Percentiles rank a stretch among this genome's conserved stretches.
phyloP scores from a whole-genome alignment of 2,329 filamentous ascomycete species.

The Curvularia verruculosa region DNA sequence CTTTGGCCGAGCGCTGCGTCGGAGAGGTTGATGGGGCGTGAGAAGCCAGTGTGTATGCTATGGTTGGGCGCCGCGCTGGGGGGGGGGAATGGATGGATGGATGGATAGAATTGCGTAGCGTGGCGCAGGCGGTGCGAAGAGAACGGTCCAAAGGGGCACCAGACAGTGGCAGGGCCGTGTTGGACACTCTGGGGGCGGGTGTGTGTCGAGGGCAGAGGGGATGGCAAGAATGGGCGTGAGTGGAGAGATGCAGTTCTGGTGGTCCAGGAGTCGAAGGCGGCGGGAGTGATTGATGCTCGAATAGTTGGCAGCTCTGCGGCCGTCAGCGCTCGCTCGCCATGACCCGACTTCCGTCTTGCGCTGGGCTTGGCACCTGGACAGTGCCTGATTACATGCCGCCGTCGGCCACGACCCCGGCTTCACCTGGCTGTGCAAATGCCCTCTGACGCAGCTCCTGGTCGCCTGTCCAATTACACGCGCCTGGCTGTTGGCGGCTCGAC shows the following conservation, averaged over 20 bases:
- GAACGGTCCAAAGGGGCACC: constrained; percentile 6
- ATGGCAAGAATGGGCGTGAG: constrained; percentile 26
- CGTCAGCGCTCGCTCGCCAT: constrained; percentile 16
- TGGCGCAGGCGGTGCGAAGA: constrained; percentile 11
- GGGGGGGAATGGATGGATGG: too few species aligned
- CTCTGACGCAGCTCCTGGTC: constrained; percentile 2
- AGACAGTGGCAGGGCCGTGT: constrained; percentile 4
- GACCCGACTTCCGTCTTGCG: constrained; percentile 23
- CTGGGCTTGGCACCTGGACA: constrained; percentile 19
- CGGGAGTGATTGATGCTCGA: constrained; percentile 5
- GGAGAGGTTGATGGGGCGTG: constrained; percentile 34
- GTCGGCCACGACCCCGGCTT: background rate
- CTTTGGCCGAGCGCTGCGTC: constrained; percentile 34
- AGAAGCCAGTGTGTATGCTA: constrained; percentile 33
- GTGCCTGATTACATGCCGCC: constrained; percentile 18
- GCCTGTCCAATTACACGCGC: background rate
- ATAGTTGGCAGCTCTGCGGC: constrained; percentile 11
- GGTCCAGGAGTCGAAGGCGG: constrained; percentile 18
- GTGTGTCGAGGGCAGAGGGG: constrained; percentile 6
- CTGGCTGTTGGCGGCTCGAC: background rate
- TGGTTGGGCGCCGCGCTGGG: constrained; percentile 17
- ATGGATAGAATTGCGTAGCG: constrained; percentile 17
- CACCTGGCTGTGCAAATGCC: background rate
- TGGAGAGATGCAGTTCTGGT: background rate
- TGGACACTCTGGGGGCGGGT: background rate